phyloP scores from a whole-genome alignment of 495 filamentous ascomycete species.

The Penicillium robsamsonii region DNA sequence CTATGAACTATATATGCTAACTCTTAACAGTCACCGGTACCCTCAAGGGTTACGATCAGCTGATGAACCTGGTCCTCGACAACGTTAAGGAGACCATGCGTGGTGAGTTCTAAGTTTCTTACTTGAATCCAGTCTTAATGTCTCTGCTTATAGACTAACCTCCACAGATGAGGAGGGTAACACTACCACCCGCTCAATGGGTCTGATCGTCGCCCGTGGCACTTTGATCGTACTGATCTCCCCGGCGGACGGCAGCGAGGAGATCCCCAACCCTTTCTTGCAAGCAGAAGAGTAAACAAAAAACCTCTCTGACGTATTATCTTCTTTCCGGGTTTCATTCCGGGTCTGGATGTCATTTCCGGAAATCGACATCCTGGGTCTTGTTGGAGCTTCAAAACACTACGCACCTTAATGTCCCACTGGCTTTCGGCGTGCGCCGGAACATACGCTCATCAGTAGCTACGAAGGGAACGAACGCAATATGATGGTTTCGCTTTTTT shows the following conservation, averaged over 20 bases:
- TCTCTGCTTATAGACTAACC: slow-evolving; percentile 15
- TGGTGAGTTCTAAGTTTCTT: slow-evolving; percentile 51
- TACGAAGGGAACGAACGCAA: slow-evolving; percentile 30
- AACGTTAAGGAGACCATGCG: slow-evolving; percentile 86
- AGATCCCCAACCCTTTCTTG: slow-evolving; percentile 91
- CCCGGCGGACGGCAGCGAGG: slow-evolving; percentile 89
- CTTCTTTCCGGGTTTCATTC: not conserved
- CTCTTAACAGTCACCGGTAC: slow-evolving; percentile 67
- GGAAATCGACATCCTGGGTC: slow-evolving; percentile 1
- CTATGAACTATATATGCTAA: slow-evolving; percentile 10
- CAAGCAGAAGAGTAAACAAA: slow-evolving; percentile 57
- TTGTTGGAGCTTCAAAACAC: slow-evolving; percentile 1
- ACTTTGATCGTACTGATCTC: slow-evolving; percentile 90
- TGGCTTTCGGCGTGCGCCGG: slow-evolving; percentile 10
- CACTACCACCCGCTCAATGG: slow-evolving; percentile 75
- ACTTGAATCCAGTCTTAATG: not conserved
- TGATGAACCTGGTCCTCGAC: slow-evolving; percentile 97
- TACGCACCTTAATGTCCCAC: slow-evolving; percentile 10
- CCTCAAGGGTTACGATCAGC: slow-evolving; percentile 91
- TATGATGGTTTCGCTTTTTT: slow-evolving; percentile 14
- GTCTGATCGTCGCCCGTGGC: slow-evolving; percentile 87
- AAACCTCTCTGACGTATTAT: not conserved
- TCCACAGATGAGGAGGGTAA: slow-evolving; percentile 84
- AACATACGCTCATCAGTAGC: slow-evolving; percentile 20
- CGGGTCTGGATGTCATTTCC: not conserved